Evolutionary conservation across 257 asterid genomes (phyloP), one percentile per base, ranked within the genome.

Genomic region (Leptodermis oblonga): DNA sequence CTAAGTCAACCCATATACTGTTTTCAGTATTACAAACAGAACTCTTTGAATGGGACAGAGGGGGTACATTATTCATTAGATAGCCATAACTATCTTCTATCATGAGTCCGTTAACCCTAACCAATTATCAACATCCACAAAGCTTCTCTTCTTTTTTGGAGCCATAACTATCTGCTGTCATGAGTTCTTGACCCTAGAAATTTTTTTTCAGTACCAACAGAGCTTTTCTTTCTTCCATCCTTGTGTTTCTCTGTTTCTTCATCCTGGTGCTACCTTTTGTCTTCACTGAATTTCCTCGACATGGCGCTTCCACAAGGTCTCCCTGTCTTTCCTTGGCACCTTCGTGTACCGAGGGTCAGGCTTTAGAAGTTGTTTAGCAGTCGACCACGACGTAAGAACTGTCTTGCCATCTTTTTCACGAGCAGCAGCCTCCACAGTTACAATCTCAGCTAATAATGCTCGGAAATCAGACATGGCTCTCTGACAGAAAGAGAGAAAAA

Each of bases 271-370:
- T 12, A 71, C 70, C 81, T 83, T 92, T 66, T 71, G 87, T 85
- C 84, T 85, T 62, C 97, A 74, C 62, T 76, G 82, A 70, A 90
- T 84, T 28, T 90, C 98, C 69, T 90, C 97, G 42, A 85, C 86
- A 69, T 86, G 95, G 36, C 97, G 76, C 33, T 82, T 86, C 98
- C 98, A 92, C 65, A 88, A 73, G 72, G 92, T 65, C 73, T 92
- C 98, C 75, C 96, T 73, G 36, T 90, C 97, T 77, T 90, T 92
- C 82, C 97, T 88, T 4, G 93, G 85, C 89, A 87, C 81, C 78
- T 84, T 92, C 73, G 85, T 73, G 63, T 92, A 92, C 62, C 96
- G 77, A 4, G 88, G 89, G 73, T 92, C 96, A 18, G 54, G 84
- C 81, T 87, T 92, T 36, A 92, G 73, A 69, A 83, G 78, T 25